Percentiles rank a stretch among this genome's conserved stretches.
Evolutionary conservation across 2,329 filamentous ascomycete species (phyloP).

Genomic region (Fusarium goolgardi): DNA sequence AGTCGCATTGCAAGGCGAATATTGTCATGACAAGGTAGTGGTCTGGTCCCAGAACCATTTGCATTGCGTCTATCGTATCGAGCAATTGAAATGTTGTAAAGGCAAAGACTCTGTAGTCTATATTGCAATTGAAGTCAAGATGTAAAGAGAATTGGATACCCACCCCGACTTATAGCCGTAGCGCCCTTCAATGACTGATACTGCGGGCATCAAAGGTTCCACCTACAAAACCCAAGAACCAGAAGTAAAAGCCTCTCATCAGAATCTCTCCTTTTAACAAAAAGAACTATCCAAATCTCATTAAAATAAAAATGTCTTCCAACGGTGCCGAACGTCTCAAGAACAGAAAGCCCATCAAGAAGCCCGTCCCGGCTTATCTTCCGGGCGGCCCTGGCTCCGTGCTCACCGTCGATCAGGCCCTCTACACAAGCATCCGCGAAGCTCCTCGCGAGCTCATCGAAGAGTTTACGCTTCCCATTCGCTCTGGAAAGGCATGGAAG

Average conservation of each 20-base stretch:
- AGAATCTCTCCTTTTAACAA: neutral
- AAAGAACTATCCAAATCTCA: neutral
- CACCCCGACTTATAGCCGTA: neutral
- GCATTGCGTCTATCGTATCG: neutral
- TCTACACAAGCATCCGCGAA: conserved; percentile 72
- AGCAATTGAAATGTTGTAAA: neutral
- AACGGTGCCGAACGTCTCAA: conserved; percentile 54
- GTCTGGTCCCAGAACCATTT: neutral
- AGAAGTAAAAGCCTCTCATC: neutral
- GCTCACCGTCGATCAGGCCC: conserved; percentile 56
- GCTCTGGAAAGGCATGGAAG: conserved; percentile 78
- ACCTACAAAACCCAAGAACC: conserved; percentile 18
- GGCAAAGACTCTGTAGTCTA: neutral
- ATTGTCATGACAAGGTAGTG: neutral
- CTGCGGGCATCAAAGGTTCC: conserved; percentile 1
- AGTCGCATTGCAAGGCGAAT: neutral
- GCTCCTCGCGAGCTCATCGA: conserved; percentile 57
- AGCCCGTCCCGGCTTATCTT: conserved; percentile 63
- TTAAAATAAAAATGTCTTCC: conserved; percentile 34
- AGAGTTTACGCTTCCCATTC: conserved; percentile 75
- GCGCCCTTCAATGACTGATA: conserved; percentile 4
- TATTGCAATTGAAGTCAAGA: neutral
- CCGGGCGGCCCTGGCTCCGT: conserved; percentile 56
- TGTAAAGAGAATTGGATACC: neutral
- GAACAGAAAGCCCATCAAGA: conserved; percentile 58